Evolutionary conservation across 192 early-diverging fungal genomes (phyloP), one percentile per base, ranked within the genome.

Genomic region (Gryganskiella cystojenkinii): DNA sequence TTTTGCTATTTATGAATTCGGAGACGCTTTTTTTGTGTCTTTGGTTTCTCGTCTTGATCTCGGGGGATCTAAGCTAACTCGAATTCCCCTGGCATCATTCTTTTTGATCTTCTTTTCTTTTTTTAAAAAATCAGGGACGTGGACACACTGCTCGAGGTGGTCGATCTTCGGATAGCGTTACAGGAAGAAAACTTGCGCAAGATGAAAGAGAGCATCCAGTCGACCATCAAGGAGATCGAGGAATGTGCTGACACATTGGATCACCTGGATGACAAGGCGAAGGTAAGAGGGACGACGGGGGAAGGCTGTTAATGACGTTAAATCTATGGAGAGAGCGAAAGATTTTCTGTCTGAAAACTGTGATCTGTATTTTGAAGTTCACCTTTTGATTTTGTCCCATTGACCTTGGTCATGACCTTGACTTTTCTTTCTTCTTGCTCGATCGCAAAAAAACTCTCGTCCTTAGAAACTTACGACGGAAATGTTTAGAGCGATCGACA

Each of bases 261-360:
- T 53, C 22, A 44, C 15, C 7, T 68, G 45, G 60, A 78, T 34
- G 73, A 78, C 15, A 46, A 46, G 0, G 73, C 73, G 34, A 78
- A 78, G 66, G 73, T 78, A 64, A 62, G 22, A 59, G 35, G 7
- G 6, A 34, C 14, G n/a, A n/a, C n/a, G n/a, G n/a, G n/a, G n/a
- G n/a, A n/a, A n/a, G n/a, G n/a, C n/a, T n/a, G n/a, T n/a, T n/a
- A n/a, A n/a, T n/a, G n/a, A n/a, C n/a, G n/a, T n/a, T n/a, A n/a
- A n/a, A n/a, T n/a, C n/a, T n/a, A n/a, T 13, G 17, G 19, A 15
- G 7, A 35, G 31, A 33, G 35, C 14, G 31, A 57, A 57, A 20
- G 37, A 19, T 35, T 9, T 11, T 55, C 14, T 55, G 2, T 28
- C 5, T 25, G n/a, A n/a, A n/a, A n/a, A n/a, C n/a, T n/a, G n/a